These are phyloP conservation scores for Monosporascus sp. DNA, from an alignment of 2,329 filamentous ascomycete species.

Conservation along the genomic window DNA sequence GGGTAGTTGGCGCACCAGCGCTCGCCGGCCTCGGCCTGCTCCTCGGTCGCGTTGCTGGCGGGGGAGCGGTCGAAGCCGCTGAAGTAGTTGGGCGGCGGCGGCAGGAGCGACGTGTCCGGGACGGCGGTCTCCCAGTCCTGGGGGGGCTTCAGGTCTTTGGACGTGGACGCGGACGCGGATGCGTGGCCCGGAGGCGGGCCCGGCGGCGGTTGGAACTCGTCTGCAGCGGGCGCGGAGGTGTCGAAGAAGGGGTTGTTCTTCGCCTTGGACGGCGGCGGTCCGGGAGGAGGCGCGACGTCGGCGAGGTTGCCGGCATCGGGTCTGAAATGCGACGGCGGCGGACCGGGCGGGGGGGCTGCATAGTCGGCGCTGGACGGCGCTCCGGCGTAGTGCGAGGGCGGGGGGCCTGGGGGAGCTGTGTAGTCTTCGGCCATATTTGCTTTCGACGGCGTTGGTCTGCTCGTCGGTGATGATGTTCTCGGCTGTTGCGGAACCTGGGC, in stretches of 20 bases:
- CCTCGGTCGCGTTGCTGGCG: slow-evolving; percentile 62
- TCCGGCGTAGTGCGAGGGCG: slow-evolving; percentile 11
- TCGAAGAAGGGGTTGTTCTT: neutral
- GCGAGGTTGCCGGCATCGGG: too few relatives aligned
- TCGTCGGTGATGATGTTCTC: slow-evolving; percentile 10
- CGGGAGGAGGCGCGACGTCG: slow-evolving; percentile 28
- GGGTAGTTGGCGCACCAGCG: slow-evolving; percentile 59
- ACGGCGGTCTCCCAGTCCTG: slow-evolving; percentile 69
- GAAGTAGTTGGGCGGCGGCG: slow-evolving; percentile 65
- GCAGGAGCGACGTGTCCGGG: slow-evolving; percentile 66
- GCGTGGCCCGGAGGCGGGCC: slow-evolving; percentile 24
- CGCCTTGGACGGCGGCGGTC: slow-evolving; percentile 29
- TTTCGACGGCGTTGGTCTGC: slow-evolving; percentile 18
- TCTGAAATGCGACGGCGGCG: slow-evolving; percentile 24
- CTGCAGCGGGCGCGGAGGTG: neutral
- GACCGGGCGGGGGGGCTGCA: slow-evolving; percentile 19
- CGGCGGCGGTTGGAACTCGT: slow-evolving; percentile 31
- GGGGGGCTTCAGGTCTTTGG: slow-evolving; percentile 24
- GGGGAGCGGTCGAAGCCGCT: slow-evolving; percentile 58
- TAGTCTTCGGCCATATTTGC: slow-evolving; percentile 10
- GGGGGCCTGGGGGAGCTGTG: slow-evolving; percentile 17
- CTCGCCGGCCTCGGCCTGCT: slow-evolving; percentile 59
- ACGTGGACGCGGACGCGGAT: neutral
- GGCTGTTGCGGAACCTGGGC: slow-evolving; percentile 11
- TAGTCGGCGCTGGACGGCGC: slow-evolving; percentile 16